A percentile compares a stretch with the other conserved stretches of the same genome.
Evolutionary conservation across 345 rosid genomes (phyloP).

Genomic region (Hibiscus tridactylites): DNA sequence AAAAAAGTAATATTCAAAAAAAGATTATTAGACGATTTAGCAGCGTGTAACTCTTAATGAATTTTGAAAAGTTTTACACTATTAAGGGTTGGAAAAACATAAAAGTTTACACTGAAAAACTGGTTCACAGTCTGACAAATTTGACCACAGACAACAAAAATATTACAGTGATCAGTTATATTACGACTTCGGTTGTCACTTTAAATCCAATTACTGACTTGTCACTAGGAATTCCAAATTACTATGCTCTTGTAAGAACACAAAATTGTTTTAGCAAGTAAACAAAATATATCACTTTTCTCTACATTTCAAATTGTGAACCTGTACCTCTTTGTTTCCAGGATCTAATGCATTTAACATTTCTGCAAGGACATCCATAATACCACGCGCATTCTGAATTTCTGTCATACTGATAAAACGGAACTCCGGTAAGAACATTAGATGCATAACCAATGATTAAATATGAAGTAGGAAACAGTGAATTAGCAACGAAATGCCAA

Average conservation of each 20-base stretch:
- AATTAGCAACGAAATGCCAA: background rate
- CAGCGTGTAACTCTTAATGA: background rate
- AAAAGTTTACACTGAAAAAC: conserved; percentile 1
- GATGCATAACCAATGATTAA: conserved; percentile 2
- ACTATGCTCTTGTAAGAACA: background rate
- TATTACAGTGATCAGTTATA: background rate
- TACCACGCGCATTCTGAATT: conserved; percentile 96
- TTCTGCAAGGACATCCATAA: conserved; percentile 93
- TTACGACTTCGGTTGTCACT: background rate
- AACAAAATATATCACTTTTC: background rate
- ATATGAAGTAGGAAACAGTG: background rate
- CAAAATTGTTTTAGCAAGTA: background rate
- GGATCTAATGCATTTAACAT: conserved; percentile 95
- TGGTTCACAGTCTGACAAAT: background rate
- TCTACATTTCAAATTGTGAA: conserved; percentile 6
- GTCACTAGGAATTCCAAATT: background rate
- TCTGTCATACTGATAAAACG: conserved; percentile 64
- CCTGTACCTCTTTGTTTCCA: conserved; percentile 71
- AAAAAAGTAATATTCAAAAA: background rate
- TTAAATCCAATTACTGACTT: background rate
- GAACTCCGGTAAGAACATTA: conserved; percentile 21
- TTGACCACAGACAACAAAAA: background rate
- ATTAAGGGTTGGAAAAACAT: background rate
- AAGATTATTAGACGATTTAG: conserved; percentile 6
- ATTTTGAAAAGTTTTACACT: background rate